phyloP scores from a whole-genome alignment of 495 filamentous ascomycete species.

The Aspergillus olivimuriae region DNA sequence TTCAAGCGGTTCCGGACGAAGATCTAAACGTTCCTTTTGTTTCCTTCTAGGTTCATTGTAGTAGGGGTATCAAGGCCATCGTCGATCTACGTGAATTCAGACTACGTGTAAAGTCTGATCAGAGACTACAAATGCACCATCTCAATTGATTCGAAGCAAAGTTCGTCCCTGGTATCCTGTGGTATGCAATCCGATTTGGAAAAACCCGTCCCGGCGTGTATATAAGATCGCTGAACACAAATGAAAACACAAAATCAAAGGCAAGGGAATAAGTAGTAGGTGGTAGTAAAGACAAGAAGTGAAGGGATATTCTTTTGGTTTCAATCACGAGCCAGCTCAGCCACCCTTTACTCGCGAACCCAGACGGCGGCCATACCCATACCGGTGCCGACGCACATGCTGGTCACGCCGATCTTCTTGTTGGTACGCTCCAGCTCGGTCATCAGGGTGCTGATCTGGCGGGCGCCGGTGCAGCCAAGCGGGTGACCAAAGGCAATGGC shows the following conservation, averaged over 20 bases:
- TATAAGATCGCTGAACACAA: constrained; percentile 30
- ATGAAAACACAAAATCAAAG: constrained; percentile 15
- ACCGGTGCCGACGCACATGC: constrained; percentile 95
- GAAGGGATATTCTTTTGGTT: too few species aligned
- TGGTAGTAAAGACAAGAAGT: constrained; percentile 7
- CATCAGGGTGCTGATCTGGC: constrained; percentile 87
- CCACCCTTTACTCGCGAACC: constrained; percentile 66
- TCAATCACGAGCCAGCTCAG: too few species aligned
- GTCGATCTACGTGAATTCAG: too few species aligned
- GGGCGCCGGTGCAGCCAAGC: constrained; percentile 85
- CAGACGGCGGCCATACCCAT: constrained; percentile 97
- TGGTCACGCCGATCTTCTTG: constrained; percentile 82
- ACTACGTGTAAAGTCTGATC: background rate
- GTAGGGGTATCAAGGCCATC: too few species aligned
- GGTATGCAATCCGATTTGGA: background rate
- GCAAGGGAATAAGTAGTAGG: background rate
- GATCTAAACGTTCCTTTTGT: constrained; percentile 2
- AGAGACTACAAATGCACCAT: background rate
- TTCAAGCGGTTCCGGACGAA: constrained; percentile 40
- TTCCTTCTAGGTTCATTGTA: too few species aligned
- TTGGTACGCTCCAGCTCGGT: constrained; percentile 78
- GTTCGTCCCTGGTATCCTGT: constrained; percentile 5
- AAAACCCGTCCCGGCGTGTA: constrained; percentile 5
- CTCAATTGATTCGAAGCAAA: too few species aligned
- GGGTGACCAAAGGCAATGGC: constrained; percentile 99